Conservation (phyloP, 2,329 filamentous ascomycete species). For the Daldinia eschscholtzii region DNA sequence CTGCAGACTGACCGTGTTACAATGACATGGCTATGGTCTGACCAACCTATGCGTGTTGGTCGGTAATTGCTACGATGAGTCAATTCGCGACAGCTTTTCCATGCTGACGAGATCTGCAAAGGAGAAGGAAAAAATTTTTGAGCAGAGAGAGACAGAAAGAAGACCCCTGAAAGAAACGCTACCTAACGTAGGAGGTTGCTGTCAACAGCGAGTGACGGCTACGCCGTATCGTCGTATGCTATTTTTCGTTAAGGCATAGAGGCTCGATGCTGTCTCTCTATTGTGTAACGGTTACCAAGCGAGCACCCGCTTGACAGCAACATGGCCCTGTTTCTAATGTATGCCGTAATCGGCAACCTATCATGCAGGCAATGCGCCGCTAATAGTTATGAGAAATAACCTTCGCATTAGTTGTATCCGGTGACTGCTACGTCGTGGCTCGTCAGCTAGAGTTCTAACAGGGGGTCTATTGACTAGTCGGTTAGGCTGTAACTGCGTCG, state of each 20-base stretch:
- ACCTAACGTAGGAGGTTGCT: constrained; percentile 23
- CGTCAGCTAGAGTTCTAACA: constrained; percentile 28
- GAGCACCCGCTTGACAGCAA: constrained; percentile 34
- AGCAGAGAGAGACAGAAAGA: background rate
- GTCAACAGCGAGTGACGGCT: constrained; percentile 26
- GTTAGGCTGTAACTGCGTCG: constrained; percentile 27
- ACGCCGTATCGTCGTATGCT: constrained; percentile 25
- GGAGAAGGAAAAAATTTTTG: background rate
- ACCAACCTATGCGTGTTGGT: constrained; percentile 26
- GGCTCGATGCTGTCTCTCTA: constrained; percentile 28
- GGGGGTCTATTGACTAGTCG: constrained; percentile 19
- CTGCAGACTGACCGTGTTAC: constrained; percentile 31
- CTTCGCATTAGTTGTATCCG: constrained; percentile 24
- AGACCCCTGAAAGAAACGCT: constrained; percentile 21
- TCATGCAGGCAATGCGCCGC: constrained; percentile 21
- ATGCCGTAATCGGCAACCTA: constrained; percentile 35
- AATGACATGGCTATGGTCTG: constrained; percentile 22
- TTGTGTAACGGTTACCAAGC: constrained; percentile 33
- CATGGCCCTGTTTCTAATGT: constrained; percentile 33
- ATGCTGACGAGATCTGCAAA: constrained; percentile 33
- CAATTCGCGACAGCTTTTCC: constrained; percentile 27
- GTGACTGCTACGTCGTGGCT: constrained; percentile 31
- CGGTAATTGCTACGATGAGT: constrained; percentile 25
- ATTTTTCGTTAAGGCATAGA: constrained; percentile 34
- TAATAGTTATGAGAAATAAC: constrained; percentile 27